Conservation (phyloP, 768 basidiomycete genomes). For the Cystoderma amianthinum region DNA sequence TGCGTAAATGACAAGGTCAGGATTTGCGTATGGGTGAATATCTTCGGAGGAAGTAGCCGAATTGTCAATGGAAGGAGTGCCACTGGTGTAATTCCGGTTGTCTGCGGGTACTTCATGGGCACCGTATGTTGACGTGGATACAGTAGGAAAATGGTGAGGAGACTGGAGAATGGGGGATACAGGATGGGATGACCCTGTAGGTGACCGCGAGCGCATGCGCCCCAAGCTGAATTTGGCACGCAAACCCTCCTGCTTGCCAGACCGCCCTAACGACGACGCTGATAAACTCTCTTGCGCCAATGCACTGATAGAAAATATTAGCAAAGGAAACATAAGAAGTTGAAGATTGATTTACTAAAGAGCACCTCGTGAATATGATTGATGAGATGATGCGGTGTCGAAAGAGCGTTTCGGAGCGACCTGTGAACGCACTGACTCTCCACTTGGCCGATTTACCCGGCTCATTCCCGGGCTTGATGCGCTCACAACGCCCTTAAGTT, state of each 20-base stretch:
- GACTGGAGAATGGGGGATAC: constrained; percentile 19
- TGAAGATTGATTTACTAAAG: constrained; percentile 63
- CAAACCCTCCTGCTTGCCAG: constrained; percentile 21
- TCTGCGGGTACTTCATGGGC: neutral
- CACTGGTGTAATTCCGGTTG: constrained; percentile 5
- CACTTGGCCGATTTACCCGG: constrained; percentile 46
- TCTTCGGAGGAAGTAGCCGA: constrained; percentile 24
- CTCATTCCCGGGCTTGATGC: constrained; percentile 37
- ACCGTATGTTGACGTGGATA: constrained; percentile 6
- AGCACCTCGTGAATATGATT: constrained; percentile 44
- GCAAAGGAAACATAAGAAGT: constrained; percentile 3
- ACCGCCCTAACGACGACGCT: constrained; percentile 39
- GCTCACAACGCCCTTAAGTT: constrained; percentile 34
- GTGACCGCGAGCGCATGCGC: constrained; percentile 26
- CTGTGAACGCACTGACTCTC: constrained; percentile 53
- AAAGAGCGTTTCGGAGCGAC: constrained; percentile 48
- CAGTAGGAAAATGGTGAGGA: constrained; percentile 15
- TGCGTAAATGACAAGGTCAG: constrained; percentile 44
- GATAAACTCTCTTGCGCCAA: constrained; percentile 59
- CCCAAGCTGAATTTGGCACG: constrained; percentile 38
- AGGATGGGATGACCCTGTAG: constrained; percentile 23
- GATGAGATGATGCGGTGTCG: constrained; percentile 46
- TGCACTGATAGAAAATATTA: constrained; percentile 26
- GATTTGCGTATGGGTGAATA: constrained; percentile 78
- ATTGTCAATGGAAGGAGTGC: constrained; percentile 6